Conservation (phyloP, 768 basidiomycete genomes). For the Lactarius pseudohatsudake region DNA sequence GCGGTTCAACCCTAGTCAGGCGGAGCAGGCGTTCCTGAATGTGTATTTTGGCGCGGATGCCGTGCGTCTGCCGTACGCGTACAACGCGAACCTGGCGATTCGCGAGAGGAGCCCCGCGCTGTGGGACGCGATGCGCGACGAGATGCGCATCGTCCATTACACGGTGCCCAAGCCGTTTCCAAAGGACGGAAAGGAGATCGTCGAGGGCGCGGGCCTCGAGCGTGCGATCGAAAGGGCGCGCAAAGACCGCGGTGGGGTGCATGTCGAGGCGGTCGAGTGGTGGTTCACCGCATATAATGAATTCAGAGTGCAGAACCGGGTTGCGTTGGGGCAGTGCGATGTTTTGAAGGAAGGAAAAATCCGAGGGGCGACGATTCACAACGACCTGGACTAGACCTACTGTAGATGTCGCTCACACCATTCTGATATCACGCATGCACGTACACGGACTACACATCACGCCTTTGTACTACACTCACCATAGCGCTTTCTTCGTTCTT, state of each 20-base stretch:
- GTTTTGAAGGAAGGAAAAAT: not conserved
- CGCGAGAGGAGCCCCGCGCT: constrained; percentile 35
- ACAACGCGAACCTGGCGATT: constrained; percentile 42
- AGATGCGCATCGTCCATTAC: constrained; percentile 39
- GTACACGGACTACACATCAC: not conserved
- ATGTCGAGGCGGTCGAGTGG: constrained; percentile 32
- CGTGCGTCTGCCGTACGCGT: constrained; percentile 38
- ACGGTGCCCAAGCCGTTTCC: constrained; percentile 36
- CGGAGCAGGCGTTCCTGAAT: constrained; percentile 47
- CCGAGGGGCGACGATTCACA: not conserved
- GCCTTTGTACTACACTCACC: not conserved
- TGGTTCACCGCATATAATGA: constrained; percentile 32
- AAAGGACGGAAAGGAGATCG: constrained; percentile 30
- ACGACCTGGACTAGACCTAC: not conserved
- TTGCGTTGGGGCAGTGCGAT: constrained; percentile 13
- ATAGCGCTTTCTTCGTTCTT: not conserved
- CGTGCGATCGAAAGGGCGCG: constrained; percentile 28
- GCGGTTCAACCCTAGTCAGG: constrained; percentile 40
- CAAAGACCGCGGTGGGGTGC: constrained; percentile 19
- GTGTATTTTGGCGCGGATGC: constrained; percentile 38
- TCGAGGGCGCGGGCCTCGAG: constrained; percentile 29
- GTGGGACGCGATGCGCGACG: constrained; percentile 36
- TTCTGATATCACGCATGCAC: not conserved
- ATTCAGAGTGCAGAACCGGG: constrained; percentile 25
- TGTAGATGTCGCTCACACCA: not conserved